Evolutionary conservation across 2,329 filamentous ascomycete genomes (phyloP).

Genomic region (Xylaria sp.): DNA sequence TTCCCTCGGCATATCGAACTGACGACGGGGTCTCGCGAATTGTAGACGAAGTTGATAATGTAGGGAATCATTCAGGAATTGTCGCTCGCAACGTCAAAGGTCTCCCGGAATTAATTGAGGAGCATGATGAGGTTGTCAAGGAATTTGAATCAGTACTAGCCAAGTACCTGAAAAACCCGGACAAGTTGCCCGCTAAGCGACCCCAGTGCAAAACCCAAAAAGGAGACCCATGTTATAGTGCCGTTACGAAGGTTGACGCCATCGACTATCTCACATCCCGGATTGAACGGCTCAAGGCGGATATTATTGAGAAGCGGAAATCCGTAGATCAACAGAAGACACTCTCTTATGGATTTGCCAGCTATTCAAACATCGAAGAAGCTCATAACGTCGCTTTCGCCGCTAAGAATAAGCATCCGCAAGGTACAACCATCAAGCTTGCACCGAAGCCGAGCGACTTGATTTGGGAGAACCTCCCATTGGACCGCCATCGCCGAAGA

Average conservation of each 20-base stretch:
- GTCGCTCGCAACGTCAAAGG: conserved; percentile 92
- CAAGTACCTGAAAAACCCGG: conserved; percentile 87
- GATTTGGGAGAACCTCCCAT: conserved; percentile 76
- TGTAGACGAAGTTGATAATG: conserved; percentile 53
- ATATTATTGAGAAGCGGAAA: conserved; percentile 82
- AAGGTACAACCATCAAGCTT: conserved; percentile 77
- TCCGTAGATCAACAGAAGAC: conserved; percentile 85
- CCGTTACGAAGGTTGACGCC: conserved; percentile 81
- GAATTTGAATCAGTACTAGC: conserved; percentile 83
- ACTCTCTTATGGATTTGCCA: conserved; percentile 93
- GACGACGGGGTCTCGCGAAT: conserved; percentile 82
- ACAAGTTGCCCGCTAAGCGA: conserved; percentile 76
- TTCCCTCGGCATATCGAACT: conserved; percentile 76
- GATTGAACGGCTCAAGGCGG: conserved; percentile 80
- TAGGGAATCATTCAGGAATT: conserved; percentile 53
- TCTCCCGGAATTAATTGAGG: conserved; percentile 81
- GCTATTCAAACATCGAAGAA: conserved; percentile 84
- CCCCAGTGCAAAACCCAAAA: conserved; percentile 82
- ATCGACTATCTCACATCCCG: conserved; percentile 90
- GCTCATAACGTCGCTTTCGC: conserved; percentile 87
- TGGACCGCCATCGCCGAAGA: conserved; percentile 72
- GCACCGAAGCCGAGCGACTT: conserved; percentile 88
- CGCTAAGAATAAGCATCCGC: conserved; percentile 79
- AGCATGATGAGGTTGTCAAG: conserved; percentile 82
- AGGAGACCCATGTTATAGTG: conserved; percentile 72